These are phyloP conservation scores for Pochonia chlamydosporia DNA, from an alignment of 2,329 filamentous ascomycete genomes.

Conservation along the genomic window DNA sequence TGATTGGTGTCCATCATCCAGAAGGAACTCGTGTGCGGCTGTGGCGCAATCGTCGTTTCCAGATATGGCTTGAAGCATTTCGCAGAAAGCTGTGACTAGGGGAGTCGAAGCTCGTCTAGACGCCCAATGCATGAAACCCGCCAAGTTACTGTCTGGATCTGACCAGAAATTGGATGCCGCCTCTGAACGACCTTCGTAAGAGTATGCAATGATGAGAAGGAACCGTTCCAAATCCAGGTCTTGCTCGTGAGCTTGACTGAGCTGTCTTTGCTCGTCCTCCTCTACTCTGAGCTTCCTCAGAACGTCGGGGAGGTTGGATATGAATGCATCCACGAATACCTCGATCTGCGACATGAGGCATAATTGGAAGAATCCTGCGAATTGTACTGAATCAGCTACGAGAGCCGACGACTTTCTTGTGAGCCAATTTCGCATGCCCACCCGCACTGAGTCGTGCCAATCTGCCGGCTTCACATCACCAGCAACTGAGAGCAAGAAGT, in stretches of 20 bases:
- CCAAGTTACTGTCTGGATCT: slow-evolving; percentile 85
- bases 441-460: slow-evolving; percentile 83
- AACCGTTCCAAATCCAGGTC: slow-evolving; percentile 81
- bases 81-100: slow-evolving; percentile 93
- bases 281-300: slow-evolving; percentile 79
- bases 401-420: slow-evolving; percentile 73
- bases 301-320: slow-evolving; percentile 91
- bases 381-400: slow-evolving; percentile 59
- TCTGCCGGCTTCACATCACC: slow-evolving; percentile 74
- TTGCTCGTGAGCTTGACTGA: slow-evolving; percentile 59
- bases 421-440: slow-evolving; percentile 74
- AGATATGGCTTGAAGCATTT: slow-evolving; percentile 87
- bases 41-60: slow-evolving; percentile 77
- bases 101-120: slow-evolving; percentile 91
- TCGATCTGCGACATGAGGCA: slow-evolving; percentile 78
- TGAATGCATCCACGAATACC: slow-evolving; percentile 83
- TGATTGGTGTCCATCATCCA: slow-evolving; percentile 73
- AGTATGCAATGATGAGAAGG: slow-evolving; percentile 84
- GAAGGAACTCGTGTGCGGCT: slow-evolving; percentile 79
- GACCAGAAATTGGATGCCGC: slow-evolving; percentile 87
- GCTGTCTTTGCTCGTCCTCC: slow-evolving; percentile 79
- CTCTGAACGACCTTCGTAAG: slow-evolving; percentile 80
- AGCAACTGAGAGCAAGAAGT: slow-evolving; percentile 82
- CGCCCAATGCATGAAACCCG: slow-evolving; percentile 96
- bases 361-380: slow-evolving; percentile 66